Conservation (phyloP, 371 early-diverging fungal genomes). For the Rhizopus arrhizus region DNA sequence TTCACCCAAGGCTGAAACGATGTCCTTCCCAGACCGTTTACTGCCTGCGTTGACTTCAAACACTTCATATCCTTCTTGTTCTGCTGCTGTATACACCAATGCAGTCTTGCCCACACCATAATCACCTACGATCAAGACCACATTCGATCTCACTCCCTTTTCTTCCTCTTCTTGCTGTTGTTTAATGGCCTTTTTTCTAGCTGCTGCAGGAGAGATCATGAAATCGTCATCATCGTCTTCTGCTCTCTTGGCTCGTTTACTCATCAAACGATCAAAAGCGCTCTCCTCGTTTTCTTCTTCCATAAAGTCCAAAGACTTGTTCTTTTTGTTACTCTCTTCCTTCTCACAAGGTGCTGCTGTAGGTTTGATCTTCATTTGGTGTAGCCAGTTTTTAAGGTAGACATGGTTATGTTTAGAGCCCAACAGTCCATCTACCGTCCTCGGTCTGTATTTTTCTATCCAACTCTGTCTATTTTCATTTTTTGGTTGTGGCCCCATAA, state of each 20-base stretch:
- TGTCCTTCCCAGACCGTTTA: conserved; percentile 71
- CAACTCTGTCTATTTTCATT: conserved; percentile 15
- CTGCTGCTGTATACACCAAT: conserved; percentile 74
- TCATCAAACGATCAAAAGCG: conserved; percentile 2
- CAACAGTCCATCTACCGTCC: conserved; percentile 22
- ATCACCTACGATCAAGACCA: conserved; percentile 71
- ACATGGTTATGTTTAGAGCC: conserved; percentile 26
- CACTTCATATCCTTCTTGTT: conserved; percentile 70
- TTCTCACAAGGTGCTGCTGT: conserved; percentile 10
- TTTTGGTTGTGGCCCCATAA: not conserved
- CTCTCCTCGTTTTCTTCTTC: not conserved
- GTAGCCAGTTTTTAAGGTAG: conserved; percentile 44
- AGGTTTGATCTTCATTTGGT: conserved; percentile 41
- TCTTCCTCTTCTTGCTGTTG: conserved; percentile 19
- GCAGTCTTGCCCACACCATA: conserved; percentile 80
- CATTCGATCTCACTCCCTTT: conserved; percentile 51
- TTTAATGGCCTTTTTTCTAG: not conserved
- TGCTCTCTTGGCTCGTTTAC: not conserved
- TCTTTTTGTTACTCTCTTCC: not conserved
- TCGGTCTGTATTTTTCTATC: conserved; percentile 45
- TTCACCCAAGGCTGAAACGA: conserved; percentile 67
- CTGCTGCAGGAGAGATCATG: not conserved
- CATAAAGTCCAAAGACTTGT: not conserved
- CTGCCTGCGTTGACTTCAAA: conserved; percentile 76
- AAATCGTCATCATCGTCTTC: conserved; percentile 38